Conservation (phyloP, 2,329 filamentous ascomycete genomes). For the Sarocladium kiliense region DNA sequence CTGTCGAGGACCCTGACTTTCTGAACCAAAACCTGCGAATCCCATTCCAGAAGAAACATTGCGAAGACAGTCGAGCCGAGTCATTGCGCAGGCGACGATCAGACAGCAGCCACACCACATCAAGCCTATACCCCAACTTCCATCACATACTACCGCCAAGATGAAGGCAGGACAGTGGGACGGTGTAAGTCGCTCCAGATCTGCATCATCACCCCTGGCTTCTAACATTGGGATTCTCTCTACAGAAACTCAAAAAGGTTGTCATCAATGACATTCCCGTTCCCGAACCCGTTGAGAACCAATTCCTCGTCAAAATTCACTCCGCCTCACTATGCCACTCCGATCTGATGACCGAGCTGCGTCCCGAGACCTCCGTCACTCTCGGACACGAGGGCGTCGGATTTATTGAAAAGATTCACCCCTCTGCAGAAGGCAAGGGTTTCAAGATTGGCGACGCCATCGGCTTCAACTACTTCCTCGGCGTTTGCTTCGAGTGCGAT, state of each 20-base stretch:
- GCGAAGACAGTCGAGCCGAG: background rate
- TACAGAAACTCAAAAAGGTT: constrained; percentile 19
- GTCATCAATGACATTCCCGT: constrained; percentile 37
- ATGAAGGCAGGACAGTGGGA: constrained; percentile 18
- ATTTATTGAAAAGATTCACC: constrained; percentile 31
- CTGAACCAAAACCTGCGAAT: background rate
- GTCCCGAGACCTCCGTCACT: constrained; percentile 17
- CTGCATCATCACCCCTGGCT: background rate
- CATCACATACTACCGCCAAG: background rate
- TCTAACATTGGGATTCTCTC: background rate
- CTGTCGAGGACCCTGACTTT: background rate
- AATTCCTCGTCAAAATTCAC: constrained; percentile 31
- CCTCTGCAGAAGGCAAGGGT: constrained; percentile 28
- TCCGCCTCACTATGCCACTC: constrained; percentile 31
- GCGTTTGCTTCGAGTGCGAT: constrained; percentile 40
- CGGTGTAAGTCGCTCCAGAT: constrained; percentile 11
- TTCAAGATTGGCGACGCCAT: constrained; percentile 37
- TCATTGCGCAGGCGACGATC: background rate
- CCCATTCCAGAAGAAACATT: background rate
- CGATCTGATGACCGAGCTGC: constrained; percentile 21
- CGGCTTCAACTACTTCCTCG: constrained; percentile 40
- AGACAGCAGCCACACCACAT: background rate
- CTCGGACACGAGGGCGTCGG: constrained; percentile 43
- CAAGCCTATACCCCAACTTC: background rate
- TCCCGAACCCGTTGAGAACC: constrained; percentile 33